Conservation (phyloP, 2,329 filamentous ascomycete species). For the Paecilomyces formosus region DNA sequence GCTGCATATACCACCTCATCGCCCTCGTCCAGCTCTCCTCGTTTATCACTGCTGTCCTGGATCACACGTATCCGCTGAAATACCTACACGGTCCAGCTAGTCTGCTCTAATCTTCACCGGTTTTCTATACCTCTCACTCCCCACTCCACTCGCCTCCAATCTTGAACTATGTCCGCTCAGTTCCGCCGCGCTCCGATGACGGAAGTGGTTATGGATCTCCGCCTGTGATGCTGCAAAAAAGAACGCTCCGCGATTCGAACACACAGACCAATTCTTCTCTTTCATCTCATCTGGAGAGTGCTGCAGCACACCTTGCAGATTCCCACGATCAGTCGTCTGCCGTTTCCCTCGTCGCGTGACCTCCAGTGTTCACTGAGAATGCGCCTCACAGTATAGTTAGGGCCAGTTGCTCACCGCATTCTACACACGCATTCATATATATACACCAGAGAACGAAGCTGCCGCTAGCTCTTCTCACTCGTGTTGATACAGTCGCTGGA, state of each 20-base stretch:
- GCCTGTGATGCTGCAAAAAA: conserved; percentile 4
- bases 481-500: not conserved
- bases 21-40: not conserved
- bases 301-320: not conserved
- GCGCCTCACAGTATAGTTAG: not conserved
- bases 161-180: conserved; percentile 10
- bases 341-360: not conserved
- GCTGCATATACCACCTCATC: not conserved
- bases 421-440: not conserved
- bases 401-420: not conserved
- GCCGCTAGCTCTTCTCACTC: not conserved
- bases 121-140: not conserved
- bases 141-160: not conserved
- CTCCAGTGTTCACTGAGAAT: not conserved
- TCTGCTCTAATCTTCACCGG: not conserved
- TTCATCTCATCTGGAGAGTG: not conserved
- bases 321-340: not conserved
- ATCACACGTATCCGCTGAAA: no score
- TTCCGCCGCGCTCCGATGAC: conserved; percentile 11
- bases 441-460: not conserved
- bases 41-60: not conserved
- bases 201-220: conserved; percentile 7
- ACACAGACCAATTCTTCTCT: conserved; percentile 1
- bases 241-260: not conserved
- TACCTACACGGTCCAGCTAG: not conserved